phyloP scores from a whole-genome alignment of 1,284 basidiomycete genomes.

The Ustilago tritici region DNA sequence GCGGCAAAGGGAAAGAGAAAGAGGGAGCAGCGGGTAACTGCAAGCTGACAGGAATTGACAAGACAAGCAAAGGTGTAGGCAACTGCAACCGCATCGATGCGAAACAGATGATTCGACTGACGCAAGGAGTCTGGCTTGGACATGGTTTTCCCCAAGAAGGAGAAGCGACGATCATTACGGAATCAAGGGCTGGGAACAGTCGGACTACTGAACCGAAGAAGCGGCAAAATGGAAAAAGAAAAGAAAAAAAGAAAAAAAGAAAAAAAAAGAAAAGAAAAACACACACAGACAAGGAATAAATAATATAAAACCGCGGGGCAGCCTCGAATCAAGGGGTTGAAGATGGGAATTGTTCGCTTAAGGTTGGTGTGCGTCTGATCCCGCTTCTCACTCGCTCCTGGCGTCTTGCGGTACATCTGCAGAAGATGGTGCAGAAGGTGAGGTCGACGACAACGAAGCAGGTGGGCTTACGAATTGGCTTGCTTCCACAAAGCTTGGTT shows the following conservation, averaged over 20 bases:
- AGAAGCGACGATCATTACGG: slow-evolving; percentile 1
- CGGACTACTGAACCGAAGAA: background rate
- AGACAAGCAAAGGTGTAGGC: slow-evolving; percentile 1
- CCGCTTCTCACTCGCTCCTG: slow-evolving; percentile 20
- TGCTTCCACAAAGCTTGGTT: slow-evolving; percentile 1
- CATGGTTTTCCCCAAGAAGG: slow-evolving; percentile 16
- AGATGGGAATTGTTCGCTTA: slow-evolving; percentile 19
- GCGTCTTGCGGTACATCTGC: slow-evolving; percentile 12
- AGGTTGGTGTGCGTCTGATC: slow-evolving; percentile 9
- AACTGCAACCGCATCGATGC: slow-evolving; percentile 13
- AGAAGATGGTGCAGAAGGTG: slow-evolving; percentile 9
- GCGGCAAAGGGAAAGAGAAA: slow-evolving; percentile 1
- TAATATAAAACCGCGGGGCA: background rate
- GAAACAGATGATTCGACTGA: slow-evolving; percentile 26
- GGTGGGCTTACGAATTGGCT: background rate
- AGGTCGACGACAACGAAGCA: slow-evolving; percentile 9
- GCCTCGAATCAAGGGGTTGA: background rate
- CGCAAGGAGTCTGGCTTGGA: slow-evolving; percentile 37
- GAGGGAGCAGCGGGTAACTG: slow-evolving; percentile 3
- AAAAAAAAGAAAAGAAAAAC: slow-evolving; percentile 2
- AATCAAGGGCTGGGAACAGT: background rate
- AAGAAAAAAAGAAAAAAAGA: background rate
- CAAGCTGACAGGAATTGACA: slow-evolving; percentile 8
- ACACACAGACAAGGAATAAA: no score
- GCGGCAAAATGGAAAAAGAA: background rate